Conservation (phyloP, 352 stramenopile genomes). For the Globisporangium ultimum region DNA sequence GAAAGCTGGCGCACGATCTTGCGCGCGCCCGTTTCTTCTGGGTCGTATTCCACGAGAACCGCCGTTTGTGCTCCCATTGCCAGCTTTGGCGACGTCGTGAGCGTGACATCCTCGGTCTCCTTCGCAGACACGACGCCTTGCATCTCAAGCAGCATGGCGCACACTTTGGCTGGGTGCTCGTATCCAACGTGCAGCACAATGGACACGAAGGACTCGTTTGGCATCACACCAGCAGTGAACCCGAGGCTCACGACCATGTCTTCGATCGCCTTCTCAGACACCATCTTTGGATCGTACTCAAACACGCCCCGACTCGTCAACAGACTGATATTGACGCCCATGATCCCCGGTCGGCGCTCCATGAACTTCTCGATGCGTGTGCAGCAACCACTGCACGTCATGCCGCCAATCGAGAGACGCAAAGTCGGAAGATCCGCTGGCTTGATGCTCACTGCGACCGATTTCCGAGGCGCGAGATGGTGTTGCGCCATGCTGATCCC, state of each 20-base stretch:
- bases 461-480: not conserved
- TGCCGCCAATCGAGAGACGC: constrained; percentile 66
- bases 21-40: constrained; percentile 31
- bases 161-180: constrained; percentile 20
- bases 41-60: constrained; percentile 47
- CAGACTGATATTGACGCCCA: constrained; percentile 59
- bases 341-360: constrained; percentile 43
- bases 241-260: constrained; percentile 56
- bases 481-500: constrained; percentile 14
- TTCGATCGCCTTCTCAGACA: constrained; percentile 62
- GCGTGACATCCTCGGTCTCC: constrained; percentile 17
- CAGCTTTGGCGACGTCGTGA: constrained; percentile 3
- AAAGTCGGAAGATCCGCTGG: constrained; percentile 18
- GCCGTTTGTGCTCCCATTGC: constrained; percentile 15
- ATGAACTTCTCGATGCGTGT: constrained; percentile 82
- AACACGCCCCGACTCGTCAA: constrained; percentile 56
- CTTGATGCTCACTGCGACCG: constrained; percentile 2
- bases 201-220: constrained; percentile 45
- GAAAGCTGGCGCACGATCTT: constrained; percentile 38
- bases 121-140: constrained; percentile 32
- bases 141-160: constrained; percentile 22
- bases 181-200: constrained; percentile 48
- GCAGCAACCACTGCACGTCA: constrained; percentile 87
- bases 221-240: constrained; percentile 60
- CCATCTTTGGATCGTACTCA: constrained; percentile 36